These are phyloP conservation scores for Populus euphratica DNA, from an alignment of 345 rosid species.

Conservation along the genomic window DNA sequence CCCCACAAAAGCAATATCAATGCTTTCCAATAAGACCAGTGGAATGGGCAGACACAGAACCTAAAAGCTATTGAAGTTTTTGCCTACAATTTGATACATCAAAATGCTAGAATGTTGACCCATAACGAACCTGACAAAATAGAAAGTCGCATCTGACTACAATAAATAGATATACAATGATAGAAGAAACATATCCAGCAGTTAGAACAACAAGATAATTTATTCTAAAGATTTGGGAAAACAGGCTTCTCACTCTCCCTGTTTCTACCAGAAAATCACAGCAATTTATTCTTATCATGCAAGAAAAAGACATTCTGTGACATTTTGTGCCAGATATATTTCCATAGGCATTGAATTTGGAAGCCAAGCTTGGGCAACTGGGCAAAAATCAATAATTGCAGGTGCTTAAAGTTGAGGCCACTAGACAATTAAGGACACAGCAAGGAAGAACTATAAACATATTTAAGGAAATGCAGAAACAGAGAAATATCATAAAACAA, in stretches of 20 bases:
- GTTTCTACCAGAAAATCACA: background rate
- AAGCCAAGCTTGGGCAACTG: background rate
- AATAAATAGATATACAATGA: background rate
- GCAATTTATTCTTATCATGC: background rate
- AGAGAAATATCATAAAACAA: background rate
- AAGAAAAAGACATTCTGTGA: background rate
- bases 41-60: no score
- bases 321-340: background rate
- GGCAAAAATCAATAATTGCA: background rate
- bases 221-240: background rate
- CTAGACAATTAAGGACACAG: background rate
- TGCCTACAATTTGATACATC: no score
- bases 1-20: no score
- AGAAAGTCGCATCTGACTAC: background rate
- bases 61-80: no score
- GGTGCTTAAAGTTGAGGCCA: background rate
- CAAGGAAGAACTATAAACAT: background rate
- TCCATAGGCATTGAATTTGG: background rate
- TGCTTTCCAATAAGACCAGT: no score
- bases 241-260: background rate
- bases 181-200: background rate
- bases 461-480: no score
- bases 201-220: background rate
- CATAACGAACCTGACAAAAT: no score
- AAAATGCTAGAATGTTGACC: no score